Evolutionary conservation across 768 basidiomycete genomes (phyloP), one percentile per base, ranked within the genome.

Genomic region (Sporobolomyces roseus): DNA sequence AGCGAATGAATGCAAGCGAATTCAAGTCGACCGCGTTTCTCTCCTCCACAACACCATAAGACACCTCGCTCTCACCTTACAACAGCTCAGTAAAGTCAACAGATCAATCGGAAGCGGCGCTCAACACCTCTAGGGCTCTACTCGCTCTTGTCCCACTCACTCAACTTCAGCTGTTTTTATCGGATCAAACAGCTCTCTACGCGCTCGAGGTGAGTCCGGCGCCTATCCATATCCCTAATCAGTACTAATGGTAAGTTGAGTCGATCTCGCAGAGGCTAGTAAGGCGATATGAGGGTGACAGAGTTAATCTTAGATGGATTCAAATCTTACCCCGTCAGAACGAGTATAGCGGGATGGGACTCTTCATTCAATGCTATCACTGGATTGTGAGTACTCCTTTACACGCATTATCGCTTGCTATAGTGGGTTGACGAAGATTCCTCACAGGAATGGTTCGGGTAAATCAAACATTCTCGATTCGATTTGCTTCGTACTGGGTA

Each of bases 401-500:
- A 23, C 13, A 19, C 45, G 7, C 7, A 14, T 23, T 16, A 3
- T 27, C 23, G 25, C n/a, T 10, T 27, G 32, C 23, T 0, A 23
- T 23, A 4, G 35, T 8, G 35, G 58, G 58, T 52, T 45, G 25
- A 17, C 23, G 16, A 21, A 21, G 14, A 23, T 25, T 14, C 41
- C 27, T 12, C 10, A 6, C 53, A 73, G 72, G 73, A 92, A 92
- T 81, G 92, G 91, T 3, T 94, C 92, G 0, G 94, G 94, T 74
- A 98, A 99, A 82, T 96, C 93, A 66, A 99, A 99, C 81, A 98
- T 99, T 75, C 86, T 99, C 71, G 96, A 99, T 82, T 93, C 96
- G 66, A 98, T 98, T 79, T 96, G 93, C 80, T 99, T 99, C 78
- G 96, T 97, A 21, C 83, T 99, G 25, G 96, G 96, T 21, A 90